Evolutionary conservation across 116 monocot species (phyloP).

Genomic region (Dioscorea cayenensis): DNA sequence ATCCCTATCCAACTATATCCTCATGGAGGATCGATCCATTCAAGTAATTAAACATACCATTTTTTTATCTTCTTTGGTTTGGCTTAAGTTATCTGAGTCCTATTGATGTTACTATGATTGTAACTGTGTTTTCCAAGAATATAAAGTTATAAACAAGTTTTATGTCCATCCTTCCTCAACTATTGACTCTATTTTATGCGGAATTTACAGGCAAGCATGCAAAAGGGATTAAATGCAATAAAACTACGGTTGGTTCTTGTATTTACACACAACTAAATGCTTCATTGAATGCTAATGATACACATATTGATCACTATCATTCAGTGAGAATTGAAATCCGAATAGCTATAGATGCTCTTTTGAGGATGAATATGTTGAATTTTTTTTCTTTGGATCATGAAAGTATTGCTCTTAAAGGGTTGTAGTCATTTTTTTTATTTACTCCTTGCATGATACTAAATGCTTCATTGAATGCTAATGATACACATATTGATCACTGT

Average conservation of each 20-base stretch:
- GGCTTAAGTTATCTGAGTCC: too few relatives aligned
- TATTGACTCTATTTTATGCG: constrained; percentile 9
- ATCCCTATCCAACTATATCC: too few relatives aligned
- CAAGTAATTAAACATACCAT: too few relatives aligned
- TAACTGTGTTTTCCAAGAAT: not conserved
- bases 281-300: constrained; percentile 12
- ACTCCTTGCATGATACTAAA: not conserved
- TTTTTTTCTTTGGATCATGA: not conserved
- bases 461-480: constrained; percentile 13
- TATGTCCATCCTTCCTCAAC: not conserved
- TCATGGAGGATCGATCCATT: too few relatives aligned
- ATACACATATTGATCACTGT: constrained; percentile 25
- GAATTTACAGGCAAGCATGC: constrained; percentile 67
- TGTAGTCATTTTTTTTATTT: constrained; percentile 21
- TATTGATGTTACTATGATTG: too few relatives aligned
- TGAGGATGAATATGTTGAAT: constrained; percentile 47
- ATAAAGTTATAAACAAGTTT: not conserved
- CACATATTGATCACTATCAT: constrained; percentile 32
- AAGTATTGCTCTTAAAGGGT: too few relatives aligned
- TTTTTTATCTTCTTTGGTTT: too few relatives aligned
- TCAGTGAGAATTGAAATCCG: constrained; percentile 60
- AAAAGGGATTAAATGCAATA: constrained; percentile 57
- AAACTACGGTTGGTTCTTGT: constrained; percentile 38
- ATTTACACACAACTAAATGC: constrained; percentile 25
- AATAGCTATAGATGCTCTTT: constrained; percentile 59